Evolutionary conservation across 208 protist species (phyloP).

Genomic region (Crithidia thermophila): DNA sequence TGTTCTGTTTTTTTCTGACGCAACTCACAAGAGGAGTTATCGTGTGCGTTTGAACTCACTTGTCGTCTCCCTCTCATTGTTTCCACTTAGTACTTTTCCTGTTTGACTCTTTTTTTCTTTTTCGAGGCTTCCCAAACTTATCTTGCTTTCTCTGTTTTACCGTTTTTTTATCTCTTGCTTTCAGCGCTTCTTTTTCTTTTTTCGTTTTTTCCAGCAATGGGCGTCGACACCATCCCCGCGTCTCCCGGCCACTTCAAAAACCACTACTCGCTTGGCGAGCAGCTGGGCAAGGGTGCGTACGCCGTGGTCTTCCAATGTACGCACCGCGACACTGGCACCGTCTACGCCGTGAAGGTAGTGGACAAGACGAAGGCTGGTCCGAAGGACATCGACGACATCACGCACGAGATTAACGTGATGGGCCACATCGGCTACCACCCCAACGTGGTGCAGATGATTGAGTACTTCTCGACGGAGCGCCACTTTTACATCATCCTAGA

Average conservation of each 20-base stretch:
- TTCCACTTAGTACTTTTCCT: background rate
- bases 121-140: too few species aligned
- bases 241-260: slow-evolving; percentile 50
- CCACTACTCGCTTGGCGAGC: slow-evolving; percentile 49
- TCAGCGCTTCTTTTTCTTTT: slow-evolving; percentile 26
- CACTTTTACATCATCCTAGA: slow-evolving; percentile 97
- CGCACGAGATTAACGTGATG: slow-evolving; percentile 84
- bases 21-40: too few species aligned
- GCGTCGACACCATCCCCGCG: slow-evolving; percentile 15
- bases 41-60: background rate
- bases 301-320: slow-evolving; percentile 75
- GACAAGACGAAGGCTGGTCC: slow-evolving; percentile 73
- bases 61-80: too few species aligned
- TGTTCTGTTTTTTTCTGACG: too few species aligned
- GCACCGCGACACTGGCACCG: slow-evolving; percentile 46
- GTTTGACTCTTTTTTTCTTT: background rate
- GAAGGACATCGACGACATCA: slow-evolving; percentile 76
- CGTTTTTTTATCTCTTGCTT: background rate
- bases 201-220: slow-evolving; percentile 9
- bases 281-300: slow-evolving; percentile 78
- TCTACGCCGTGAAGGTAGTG: slow-evolving; percentile 83
- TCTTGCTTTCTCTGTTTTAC: background rate
- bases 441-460: slow-evolving; percentile 92
- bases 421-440: slow-evolving; percentile 67
- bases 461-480: slow-evolving; percentile 90